Base-by-base conservation (phyloP, 192 early-diverging fungal species). In the Thamnidium elegans region DNA sequence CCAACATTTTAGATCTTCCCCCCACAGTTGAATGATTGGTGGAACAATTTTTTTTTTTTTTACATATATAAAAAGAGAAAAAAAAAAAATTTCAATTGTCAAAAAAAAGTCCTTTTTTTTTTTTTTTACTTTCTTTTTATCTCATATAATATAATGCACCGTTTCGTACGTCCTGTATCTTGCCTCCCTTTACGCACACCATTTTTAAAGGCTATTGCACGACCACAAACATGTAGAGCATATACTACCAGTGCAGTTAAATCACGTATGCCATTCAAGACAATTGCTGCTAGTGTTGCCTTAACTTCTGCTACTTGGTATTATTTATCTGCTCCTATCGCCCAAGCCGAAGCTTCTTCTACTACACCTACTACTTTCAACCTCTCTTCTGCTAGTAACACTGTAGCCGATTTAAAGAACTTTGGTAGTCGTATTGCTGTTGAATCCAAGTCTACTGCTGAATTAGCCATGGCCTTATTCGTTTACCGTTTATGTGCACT, bases 401-500 rank as follows among this genome's bases (percentile, higher is more conserved):
- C 66, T 9, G 19, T 74, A 19, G 20, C 60, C 19, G 73, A 80
- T 31, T 58, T 84, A 7, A 55, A 70, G 48, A 63, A 79, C 43
- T 48, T 64, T 13, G 50, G 74, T 47, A 77, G 50, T 53, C 74
- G 75, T 45, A 71, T 76, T 20, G 79, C 73, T n/a, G 58, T 79
- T 1, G 65, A 71, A 43, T 64, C 83, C 58, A 86, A 88, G 66
- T 70, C 84, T 19, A 80, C 78, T 1, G 44, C 48, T 2, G 85
- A 88, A 31, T 78, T 93, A n/a, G 20, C 85, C 15, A 78, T 83
- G 54, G 84, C 89, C 8, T 67, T 84, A 55, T 42, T 80, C 6
- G 89, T 94, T 21, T 91, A 90, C 69, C 79, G 84, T 62, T 39
- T 87, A 32, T 91, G 89, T 66, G 77, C 78, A 5, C 66, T 87